Percentiles rank a stretch among this genome's conserved stretches.
These are phyloP conservation scores for Neurospora discreta DNA, from an alignment of 495 filamentous ascomycete species.

Conservation along the genomic window DNA sequence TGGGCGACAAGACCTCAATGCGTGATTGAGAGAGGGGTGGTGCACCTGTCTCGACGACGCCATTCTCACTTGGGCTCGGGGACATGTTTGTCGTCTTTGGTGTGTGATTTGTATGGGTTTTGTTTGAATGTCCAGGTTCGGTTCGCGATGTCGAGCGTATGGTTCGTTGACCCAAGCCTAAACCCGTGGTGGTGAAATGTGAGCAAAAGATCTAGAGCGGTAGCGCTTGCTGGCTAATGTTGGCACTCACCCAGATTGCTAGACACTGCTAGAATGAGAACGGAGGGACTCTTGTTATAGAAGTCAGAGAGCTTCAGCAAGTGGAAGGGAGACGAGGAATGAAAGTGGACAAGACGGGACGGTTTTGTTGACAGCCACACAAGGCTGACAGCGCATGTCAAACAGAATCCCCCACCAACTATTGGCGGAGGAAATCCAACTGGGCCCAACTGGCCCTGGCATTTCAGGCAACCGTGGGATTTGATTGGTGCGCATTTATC, in stretches of 20 bases:
- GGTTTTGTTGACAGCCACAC: not conserved
- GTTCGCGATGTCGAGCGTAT: not conserved
- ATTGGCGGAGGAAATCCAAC: not conserved
- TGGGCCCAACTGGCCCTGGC: not conserved
- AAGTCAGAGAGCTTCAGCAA: not conserved
- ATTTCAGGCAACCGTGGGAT: not conserved
- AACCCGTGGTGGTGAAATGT: not conserved
- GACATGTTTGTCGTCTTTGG: not conserved
- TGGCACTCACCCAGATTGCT: not conserved
- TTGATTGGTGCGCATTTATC: not conserved
- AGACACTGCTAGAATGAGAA: not conserved
- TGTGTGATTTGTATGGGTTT: not conserved
- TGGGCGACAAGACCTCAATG: not conserved
- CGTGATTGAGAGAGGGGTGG: not conserved
- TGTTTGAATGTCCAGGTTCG: not conserved
- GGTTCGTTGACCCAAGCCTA: not conserved
- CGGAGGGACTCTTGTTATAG: not conserved
- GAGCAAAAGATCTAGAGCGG: not conserved
- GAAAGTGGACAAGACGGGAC: not conserved
- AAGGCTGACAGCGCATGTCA: not conserved
- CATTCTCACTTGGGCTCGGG: not conserved
- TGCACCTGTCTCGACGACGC: not conserved
- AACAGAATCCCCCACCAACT: not conserved
- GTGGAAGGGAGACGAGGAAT: not conserved
- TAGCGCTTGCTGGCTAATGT: not conserved